A percentile compares a stretch with the other conserved stretches of the same genome.
Conservation (phyloP, 768 basidiomycete genomes). For the Rhodocollybia butyracea region DNA sequence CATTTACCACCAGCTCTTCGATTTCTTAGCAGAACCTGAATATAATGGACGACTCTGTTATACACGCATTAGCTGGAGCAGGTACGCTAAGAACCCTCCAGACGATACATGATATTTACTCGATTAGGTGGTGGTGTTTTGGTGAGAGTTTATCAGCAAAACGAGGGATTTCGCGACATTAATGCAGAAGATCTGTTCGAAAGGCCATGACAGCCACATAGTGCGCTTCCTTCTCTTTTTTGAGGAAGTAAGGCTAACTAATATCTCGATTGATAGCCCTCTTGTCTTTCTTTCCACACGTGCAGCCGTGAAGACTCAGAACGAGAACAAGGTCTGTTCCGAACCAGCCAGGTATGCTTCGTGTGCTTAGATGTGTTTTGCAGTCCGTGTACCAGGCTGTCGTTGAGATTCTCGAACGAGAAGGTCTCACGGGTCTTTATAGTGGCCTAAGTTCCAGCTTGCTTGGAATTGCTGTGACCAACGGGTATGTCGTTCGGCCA, state of each 20-base stretch:
- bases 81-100: constrained; percentile 22
- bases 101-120: neutral
- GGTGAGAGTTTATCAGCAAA: neutral
- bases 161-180: neutral
- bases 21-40: neutral
- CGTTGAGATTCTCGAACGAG: constrained; percentile 74
- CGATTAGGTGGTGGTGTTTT: constrained; percentile 62
- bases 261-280: constrained; percentile 53
- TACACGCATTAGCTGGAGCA: constrained; percentile 88
- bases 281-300: constrained; percentile 90
- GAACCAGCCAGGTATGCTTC: constrained; percentile 8
- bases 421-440: constrained; percentile 84
- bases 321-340: constrained; percentile 61
- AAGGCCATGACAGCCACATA: constrained; percentile 86
- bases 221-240: constrained; percentile 38
- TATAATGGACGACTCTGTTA: constrained; percentile 70
- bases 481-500: constrained; percentile 56
- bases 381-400: constrained; percentile 68
- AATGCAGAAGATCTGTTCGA: constrained; percentile 16
- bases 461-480: constrained; percentile 89
- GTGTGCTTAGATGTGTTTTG: neutral
- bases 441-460: constrained; percentile 85
- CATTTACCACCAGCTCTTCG: constrained; percentile 2
- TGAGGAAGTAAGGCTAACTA: neutral
- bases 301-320: constrained; percentile 86